Evolutionary conservation across 1,284 basidiomycete genomes (phyloP), one percentile per base, ranked within the genome.

Genomic region (Cystobasidium slooffiae): DNA sequence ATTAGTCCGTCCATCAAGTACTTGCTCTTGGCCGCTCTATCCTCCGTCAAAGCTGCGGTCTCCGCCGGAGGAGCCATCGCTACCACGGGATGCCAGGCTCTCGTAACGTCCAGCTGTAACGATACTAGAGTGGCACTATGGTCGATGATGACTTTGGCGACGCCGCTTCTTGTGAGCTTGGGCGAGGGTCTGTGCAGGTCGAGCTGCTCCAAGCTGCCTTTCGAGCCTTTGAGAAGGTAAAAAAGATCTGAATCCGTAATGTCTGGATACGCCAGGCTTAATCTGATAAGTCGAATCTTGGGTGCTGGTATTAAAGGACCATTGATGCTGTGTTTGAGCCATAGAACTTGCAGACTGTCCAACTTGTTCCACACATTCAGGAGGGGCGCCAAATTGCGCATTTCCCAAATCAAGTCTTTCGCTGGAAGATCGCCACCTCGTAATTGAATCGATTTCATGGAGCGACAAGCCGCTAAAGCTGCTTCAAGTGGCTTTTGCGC

Each of bases 401-500:
- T 73, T 0, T 77, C 78, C 46, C 78, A 46, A 10, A 75, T 6
- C 63, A 78, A 66, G 9, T 77, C 75, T 39, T 75, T 58, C 1
- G 31, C 39, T 20, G 51, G 62, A 10, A 65, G 63, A 6, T 67
- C 47, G n/a, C 74, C 73, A 10, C 75, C 67, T 14, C 39, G 7
- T 31, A 79, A 63, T 39, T 75, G 68, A 68, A 78, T 41, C 0
- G n/a, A 6, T 41, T 68, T 72, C 74, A 79, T 75, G 14, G 66
- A 41, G 4, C 39, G 18, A 18, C 76, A 64, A 5, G 46, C 55
- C n/a, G 41, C 22, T 9, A 79, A 67, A 0, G 76, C 75, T n/a
- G 41, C 24, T 37, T 68, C 58, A 24, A 62, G 6, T 10, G 56
- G 53, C 24, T 59, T 62, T 20, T 64, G 18, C 6, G 76, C 75